A percentile compares a stretch with the other conserved stretches of the same genome.
Evolutionary conservation across 148 eudicot genomes (phyloP).

Genomic region (Polygonum aviculare): DNA sequence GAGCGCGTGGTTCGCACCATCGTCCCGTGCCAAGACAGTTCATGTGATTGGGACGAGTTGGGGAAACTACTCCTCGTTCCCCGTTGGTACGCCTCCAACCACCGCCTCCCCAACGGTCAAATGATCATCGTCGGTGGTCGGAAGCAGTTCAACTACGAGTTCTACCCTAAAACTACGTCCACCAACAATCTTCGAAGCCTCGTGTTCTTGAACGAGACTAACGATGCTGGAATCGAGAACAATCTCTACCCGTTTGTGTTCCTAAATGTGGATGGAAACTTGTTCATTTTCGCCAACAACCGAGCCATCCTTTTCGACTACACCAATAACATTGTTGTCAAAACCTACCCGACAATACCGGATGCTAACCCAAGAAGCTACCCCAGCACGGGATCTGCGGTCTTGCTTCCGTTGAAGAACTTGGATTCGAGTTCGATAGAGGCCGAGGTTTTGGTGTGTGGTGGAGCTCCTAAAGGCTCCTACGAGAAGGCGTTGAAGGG

Average conservation of each 20-base stretch:
- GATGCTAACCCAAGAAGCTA: conserved; percentile 59
- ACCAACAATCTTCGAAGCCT: no score
- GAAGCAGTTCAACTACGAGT: conserved; percentile 42
- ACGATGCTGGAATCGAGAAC: no score
- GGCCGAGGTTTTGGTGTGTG: conserved; percentile 25
- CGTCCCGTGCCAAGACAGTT: no score
- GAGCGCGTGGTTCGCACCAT: conserved; percentile 19
- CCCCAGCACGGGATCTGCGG: conserved; percentile 66
- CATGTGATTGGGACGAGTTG: no score
- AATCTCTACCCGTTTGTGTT: no score
- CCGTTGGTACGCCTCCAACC: conserved; percentile 48
- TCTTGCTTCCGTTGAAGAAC: conserved; percentile 43
- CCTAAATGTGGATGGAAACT: no score
- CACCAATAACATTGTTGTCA: conserved; percentile 19
- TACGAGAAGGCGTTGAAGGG: conserved; percentile 15
- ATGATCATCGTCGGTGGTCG: conserved; percentile 62
- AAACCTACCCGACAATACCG: conserved; percentile 44
- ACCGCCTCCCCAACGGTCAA: conserved; percentile 47
- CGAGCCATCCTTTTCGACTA: conserved; percentile 59
- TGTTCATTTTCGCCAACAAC: conserved; percentile 61
- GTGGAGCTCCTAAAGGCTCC: conserved; percentile 48
- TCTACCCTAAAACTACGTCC: conserved; percentile 17
- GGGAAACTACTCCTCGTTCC: no score
- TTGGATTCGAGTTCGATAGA: conserved; percentile 12
- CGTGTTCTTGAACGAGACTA: no score